Evolutionary conservation across 495 filamentous ascomycete species (phyloP), one percentile per base, ranked within the genome.

Genomic region (Hypoxylon fuscum): DNA sequence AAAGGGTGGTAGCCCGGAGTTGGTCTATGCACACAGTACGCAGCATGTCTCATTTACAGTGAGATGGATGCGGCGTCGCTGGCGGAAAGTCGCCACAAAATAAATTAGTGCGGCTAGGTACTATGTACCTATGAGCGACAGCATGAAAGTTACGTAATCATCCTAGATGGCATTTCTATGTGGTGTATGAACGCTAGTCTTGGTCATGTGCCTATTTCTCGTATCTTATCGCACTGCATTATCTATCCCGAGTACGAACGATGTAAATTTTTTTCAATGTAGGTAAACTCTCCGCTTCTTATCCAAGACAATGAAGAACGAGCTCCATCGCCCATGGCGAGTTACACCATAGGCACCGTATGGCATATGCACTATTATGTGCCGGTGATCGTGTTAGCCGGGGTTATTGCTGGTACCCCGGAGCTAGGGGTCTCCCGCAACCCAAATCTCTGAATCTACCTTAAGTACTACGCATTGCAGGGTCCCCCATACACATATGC

Each of bases 371-470:
- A n/a, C n/a, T 54, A 14, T 20, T 61, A 48, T 34, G 34, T 42
- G 47, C 47, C 31, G 47, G 31, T 17, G 49, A 46, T 52, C 41
- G 40, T 45, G 51, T 44, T 29, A 32, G 6, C 25, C 17, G 29
- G 40, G 48, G 41, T 17, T 14, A 21, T 32, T 12, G 34, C 5
- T 51, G 47, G 27, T 53, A 58, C 54, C 61, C 61, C 41, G n/a
- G 46, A 38, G 15, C 43, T 32, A 55, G 48, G 61, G 48, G 29
- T 44, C 25, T 58, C 48, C 54, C 60, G 42, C 60, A 58, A 38
- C 48, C 32, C 41, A 47, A 25, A 18, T 45, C 41, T 35, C 7
- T 3, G 32, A 15, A 15, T 50, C 25, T 31, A 29, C 41, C 31
- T 43, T 49, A 47, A 9, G 29, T 37, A 37, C 34, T 37, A 37